phyloP scores from a whole-genome alignment of 345 rosid species.

The Gossypium thurberi region DNA sequence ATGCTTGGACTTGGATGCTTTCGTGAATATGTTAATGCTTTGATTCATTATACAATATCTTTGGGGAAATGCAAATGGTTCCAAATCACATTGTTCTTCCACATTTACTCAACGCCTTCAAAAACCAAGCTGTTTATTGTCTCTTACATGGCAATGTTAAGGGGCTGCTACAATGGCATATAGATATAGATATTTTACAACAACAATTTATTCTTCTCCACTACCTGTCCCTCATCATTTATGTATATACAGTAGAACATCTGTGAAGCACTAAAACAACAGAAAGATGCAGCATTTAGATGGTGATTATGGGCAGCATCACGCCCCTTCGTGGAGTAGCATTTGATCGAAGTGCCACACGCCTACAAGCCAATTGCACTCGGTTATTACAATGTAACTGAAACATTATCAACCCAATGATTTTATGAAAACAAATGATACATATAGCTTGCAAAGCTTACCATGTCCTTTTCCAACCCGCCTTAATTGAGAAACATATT shows the following conservation, averaged over 20 bases:
- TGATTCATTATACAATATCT: background rate
- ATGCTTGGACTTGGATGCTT: background rate
- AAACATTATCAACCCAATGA: background rate
- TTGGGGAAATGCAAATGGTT: too few species aligned
- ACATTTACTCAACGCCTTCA: background rate
- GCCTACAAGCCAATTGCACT: slow-evolving; percentile 28
- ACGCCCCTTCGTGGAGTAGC: slow-evolving; percentile 33
- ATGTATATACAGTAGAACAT: background rate
- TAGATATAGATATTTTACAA: background rate
- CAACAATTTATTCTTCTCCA: background rate
- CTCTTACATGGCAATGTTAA: background rate
- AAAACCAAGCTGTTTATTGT: too few species aligned
- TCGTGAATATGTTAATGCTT: background rate
- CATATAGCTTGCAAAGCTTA: slow-evolving; percentile 15
- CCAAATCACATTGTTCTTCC: background rate
- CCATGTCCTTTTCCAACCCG: slow-evolving; percentile 93
- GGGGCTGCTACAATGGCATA: background rate
- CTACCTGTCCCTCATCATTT: background rate
- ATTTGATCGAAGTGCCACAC: slow-evolving; percentile 68
- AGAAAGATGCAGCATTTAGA: background rate
- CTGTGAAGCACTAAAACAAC: background rate
- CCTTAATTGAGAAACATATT: slow-evolving; percentile 77
- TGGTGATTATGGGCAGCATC: background rate
- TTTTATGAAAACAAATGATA: background rate
- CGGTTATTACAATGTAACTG: background rate